Evolutionary conservation across 805 yeast species (phyloP).

Genomic region (Zygotorulaspora danielsina): DNA sequence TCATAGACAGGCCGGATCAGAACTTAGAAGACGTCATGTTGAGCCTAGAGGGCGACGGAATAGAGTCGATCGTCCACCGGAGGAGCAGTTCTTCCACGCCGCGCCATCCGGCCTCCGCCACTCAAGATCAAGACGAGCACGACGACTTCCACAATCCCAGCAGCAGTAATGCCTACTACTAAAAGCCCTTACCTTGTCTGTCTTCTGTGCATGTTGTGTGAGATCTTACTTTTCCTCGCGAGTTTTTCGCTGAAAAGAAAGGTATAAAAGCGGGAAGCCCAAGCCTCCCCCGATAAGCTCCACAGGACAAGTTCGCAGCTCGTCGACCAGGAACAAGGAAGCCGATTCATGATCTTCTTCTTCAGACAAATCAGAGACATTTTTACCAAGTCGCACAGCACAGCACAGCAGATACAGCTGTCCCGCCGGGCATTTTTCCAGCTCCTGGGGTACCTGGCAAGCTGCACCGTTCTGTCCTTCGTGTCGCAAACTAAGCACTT

Average conservation of each 20-base stretch:
- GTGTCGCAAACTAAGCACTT: slow-evolving; percentile 27
- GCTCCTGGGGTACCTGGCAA: slow-evolving; percentile 33
- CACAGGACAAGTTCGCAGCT: too few relatives aligned
- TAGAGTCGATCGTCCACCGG: slow-evolving; percentile 13
- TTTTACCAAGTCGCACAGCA: slow-evolving; percentile 32
- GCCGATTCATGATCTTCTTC: slow-evolving; percentile 30
- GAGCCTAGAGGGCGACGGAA: slow-evolving; percentile 29
- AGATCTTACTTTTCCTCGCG: too few relatives aligned
- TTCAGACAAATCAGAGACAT: slow-evolving; percentile 34
- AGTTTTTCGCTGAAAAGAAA: too few relatives aligned
- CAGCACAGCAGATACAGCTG: slow-evolving; percentile 28
- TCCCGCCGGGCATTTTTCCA: slow-evolving; percentile 36
- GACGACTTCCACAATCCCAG: slow-evolving; percentile 1
- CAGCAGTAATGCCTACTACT: slow-evolving; percentile 5
- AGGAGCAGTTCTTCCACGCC: not conserved
- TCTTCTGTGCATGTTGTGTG: too few relatives aligned
- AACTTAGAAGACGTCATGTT: slow-evolving; percentile 24
- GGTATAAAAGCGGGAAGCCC: too few relatives aligned
- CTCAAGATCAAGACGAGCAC: slow-evolving; percentile 16
- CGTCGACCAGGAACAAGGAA: too few relatives aligned
- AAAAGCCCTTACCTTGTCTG: not conserved
- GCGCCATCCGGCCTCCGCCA: slow-evolving; percentile 14
- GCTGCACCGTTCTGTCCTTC: slow-evolving; percentile 34
- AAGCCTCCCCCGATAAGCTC: too few relatives aligned
- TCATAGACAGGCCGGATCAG: slow-evolving; percentile 11